These are phyloP conservation scores for Cladobotryum protrusum DNA, from an alignment of 2,329 filamentous ascomycete genomes.

Conservation along the genomic window DNA sequence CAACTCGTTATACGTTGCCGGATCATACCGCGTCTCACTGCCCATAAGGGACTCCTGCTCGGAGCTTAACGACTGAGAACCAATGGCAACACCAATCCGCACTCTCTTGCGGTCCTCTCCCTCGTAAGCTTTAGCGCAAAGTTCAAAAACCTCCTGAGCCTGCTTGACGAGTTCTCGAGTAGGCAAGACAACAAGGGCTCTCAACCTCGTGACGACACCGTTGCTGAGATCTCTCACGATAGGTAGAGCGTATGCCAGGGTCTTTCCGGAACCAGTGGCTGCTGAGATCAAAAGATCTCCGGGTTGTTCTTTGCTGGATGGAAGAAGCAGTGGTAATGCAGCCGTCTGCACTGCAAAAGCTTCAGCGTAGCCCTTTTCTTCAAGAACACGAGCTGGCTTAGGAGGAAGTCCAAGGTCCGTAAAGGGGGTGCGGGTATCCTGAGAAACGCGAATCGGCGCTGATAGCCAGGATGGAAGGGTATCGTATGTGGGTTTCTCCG, in stretches of 20 bases:
- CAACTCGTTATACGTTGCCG: conserved; percentile 40
- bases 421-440: conserved; percentile 57
- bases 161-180: conserved; percentile 88
- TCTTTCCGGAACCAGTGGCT: conserved; percentile 93
- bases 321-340: conserved; percentile 72
- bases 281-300: conserved; percentile 88
- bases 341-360: conserved; percentile 39
- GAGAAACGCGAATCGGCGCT: conserved; percentile 62
- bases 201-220: conserved; percentile 57
- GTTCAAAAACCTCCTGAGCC: conserved; percentile 70
- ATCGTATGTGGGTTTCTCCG: conserved; percentile 61
- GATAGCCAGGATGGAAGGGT: conserved; percentile 77
- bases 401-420: conserved; percentile 54
- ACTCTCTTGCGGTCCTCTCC: conserved; percentile 56
- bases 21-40: conserved; percentile 55
- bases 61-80: conserved; percentile 66
- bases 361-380: conserved; percentile 46
- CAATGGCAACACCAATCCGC: conserved; percentile 75
- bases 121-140: conserved; percentile 60
- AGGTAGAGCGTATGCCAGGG: conserved; percentile 82
- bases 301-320: conserved; percentile 51
- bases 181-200: conserved; percentile 80
- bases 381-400: conserved; percentile 55
- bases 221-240: conserved; percentile 71
- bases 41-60: conserved; percentile 48